Evolutionary conservation across 768 basidiomycete genomes (phyloP), one percentile per base, ranked within the genome.

Genomic region (Leucocoprinus birnbaumii): DNA sequence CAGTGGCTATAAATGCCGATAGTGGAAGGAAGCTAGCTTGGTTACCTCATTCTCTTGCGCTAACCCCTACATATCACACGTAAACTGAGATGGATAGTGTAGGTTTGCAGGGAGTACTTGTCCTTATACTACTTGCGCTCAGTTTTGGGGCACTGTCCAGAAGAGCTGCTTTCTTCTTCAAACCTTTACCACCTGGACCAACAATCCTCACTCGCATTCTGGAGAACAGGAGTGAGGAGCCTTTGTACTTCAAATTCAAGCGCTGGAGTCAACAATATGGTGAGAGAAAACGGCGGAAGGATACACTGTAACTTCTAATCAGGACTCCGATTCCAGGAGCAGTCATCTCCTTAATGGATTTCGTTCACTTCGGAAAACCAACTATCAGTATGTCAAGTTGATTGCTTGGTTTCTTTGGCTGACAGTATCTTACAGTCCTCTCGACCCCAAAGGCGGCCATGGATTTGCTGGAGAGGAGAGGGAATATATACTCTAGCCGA

Each of bases 401-500:
- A 51, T n/a, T 21, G 10, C 31, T 25, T 10, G n/a, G 19, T 24
- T 10, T 11, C 37, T 11, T 1, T 10, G n/a, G n/a, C 2, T 27
- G 16, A 11, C 22, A 1, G 6, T 37, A 25, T 26, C 14, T 16
- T 11, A 5, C 37, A 63, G 65, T 66, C 2, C 61, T 65, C 1
- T 67, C 66, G 18, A 65, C 63, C 2, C 54, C 62, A 5, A 60
- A 68, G 48, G 63, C 62, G 13, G 69, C 69, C 0, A 63, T 61
- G 0, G 68, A 72, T 38, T 60, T 72, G 9, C 52, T 72, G 3
- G 69, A 71, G 14, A 71, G 67, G 59, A 58, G 63, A 37, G 65
- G 68, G 2, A 58, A 63, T 11, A 66, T 70, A 16, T 72, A 69
- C 53, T 72, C 71, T 0, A 67, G 68, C 26, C 61, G 71, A 9